Conservation (phyloP, 2,329 filamentous ascomycete species). For the Hymenoscyphus linearis region DNA sequence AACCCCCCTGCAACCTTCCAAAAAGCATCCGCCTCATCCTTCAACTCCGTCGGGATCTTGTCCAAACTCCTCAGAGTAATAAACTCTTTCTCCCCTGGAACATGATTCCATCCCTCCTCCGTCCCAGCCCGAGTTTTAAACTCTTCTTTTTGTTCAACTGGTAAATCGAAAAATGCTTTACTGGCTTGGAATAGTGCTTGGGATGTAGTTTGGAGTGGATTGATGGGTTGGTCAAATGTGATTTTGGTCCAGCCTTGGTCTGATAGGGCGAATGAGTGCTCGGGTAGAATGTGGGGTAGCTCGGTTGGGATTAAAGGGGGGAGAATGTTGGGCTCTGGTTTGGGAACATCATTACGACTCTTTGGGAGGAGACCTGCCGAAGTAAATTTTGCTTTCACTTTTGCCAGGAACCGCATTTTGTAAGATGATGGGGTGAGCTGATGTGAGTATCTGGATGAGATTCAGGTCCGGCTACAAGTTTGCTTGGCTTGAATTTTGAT, state of each 20-base stretch:
- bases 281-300: slow-evolving; percentile 16
- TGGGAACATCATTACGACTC: background rate
- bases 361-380: background rate
- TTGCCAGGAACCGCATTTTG: slow-evolving; percentile 1
- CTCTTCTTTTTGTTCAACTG: slow-evolving; percentile 17
- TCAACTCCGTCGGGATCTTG: slow-evolving; percentile 16
- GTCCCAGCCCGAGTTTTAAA: slow-evolving; percentile 20
- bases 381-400: background rate
- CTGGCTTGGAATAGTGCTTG: slow-evolving; percentile 20
- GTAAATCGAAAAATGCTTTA: slow-evolving; percentile 23
- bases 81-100: slow-evolving; percentile 28
- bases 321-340: background rate
- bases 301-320: slow-evolving; percentile 14
- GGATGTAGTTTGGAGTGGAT: slow-evolving; percentile 16
- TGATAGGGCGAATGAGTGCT: slow-evolving; percentile 15
- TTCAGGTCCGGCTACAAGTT: background rate
- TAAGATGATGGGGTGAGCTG: background rate
- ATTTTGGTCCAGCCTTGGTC: slow-evolving; percentile 27
- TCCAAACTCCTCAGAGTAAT: slow-evolving; percentile 23
- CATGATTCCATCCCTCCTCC: slow-evolving; percentile 24
- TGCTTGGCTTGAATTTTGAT: background rate
- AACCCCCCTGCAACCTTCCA: slow-evolving; percentile 19
- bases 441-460: background rate
- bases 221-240: slow-evolving; percentile 9
- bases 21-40: slow-evolving; percentile 15